Evolutionary conservation across 768 basidiomycete genomes (phyloP).

Genomic region (Panaeolus papilionaceus): DNA sequence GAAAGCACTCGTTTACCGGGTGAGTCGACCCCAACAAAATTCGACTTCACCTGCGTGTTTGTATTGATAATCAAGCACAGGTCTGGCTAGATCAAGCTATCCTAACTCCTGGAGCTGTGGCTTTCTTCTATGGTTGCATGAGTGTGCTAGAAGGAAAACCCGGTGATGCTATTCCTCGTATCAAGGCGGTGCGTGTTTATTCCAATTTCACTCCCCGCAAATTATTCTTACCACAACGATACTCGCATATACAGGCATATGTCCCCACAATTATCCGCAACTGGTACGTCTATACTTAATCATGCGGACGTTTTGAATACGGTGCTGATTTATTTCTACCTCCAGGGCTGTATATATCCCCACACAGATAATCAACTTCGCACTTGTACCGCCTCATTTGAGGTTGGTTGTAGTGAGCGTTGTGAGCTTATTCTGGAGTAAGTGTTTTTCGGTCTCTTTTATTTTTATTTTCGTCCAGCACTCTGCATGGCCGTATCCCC

Average conservation of each 20-base stretch:
- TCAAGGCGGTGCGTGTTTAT: constrained; percentile 44
- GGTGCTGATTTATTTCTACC: not conserved
- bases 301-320: not conserved
- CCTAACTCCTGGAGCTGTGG: constrained; percentile 72
- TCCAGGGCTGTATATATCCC: constrained; percentile 76
- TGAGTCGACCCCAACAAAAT: constrained; percentile 36
- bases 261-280: constrained; percentile 76
- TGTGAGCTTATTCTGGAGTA: constrained; percentile 86
- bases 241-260: constrained; percentile 55
- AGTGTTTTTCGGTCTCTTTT: constrained; percentile 29
- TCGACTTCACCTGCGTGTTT: not conserved
- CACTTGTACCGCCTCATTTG: constrained; percentile 76
- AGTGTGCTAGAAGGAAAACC: constrained; percentile 80
- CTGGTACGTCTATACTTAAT: constrained; percentile 52
- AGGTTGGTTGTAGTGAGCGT: constrained; percentile 77
- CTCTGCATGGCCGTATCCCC: too few species aligned
- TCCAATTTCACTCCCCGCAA: not conserved
- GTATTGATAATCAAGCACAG: constrained; percentile 38
- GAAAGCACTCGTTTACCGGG: constrained; percentile 65
- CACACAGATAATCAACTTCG: constrained; percentile 81
- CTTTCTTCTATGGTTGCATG: constrained; percentile 74
- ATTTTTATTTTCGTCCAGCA: not conserved
- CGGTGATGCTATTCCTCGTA: constrained; percentile 51
- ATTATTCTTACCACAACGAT: not conserved
- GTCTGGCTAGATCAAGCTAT: constrained; percentile 85